Conservation (phyloP, 2,329 filamentous ascomycete species). For the Pyricularia pennisetigena region DNA sequence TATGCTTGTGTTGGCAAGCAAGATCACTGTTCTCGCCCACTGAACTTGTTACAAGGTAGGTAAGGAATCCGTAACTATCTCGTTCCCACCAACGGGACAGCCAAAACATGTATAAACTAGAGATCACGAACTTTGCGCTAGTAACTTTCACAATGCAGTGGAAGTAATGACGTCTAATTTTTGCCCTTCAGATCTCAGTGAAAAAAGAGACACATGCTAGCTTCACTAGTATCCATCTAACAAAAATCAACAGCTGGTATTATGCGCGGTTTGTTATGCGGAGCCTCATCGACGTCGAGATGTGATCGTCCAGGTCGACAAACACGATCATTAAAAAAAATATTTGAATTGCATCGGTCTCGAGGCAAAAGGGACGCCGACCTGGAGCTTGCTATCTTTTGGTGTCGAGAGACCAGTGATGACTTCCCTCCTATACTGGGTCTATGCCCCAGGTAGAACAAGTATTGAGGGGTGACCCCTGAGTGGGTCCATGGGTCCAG, state of each 20-base stretch:
- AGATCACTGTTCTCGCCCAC: neutral
- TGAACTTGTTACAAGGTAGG: no score
- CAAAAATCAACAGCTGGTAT: neutral
- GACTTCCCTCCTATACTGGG: neutral
- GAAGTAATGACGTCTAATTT: neutral
- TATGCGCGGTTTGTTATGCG: neutral
- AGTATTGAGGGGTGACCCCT: neutral
- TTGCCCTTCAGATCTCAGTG: neutral
- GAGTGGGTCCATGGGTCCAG: neutral
- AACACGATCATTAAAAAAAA: neutral
- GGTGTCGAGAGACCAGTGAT: neutral
- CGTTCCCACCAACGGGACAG: neutral
- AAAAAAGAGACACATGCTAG: neutral
- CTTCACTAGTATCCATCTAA: neutral
- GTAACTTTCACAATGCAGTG: neutral
- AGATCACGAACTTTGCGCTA: neutral
- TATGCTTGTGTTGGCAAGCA: neutral
- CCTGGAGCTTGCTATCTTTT: neutral
- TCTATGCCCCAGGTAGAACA: neutral
- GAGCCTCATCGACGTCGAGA: neutral
- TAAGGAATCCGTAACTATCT: neutral
- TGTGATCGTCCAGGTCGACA: neutral
- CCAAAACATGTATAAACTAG: neutral
- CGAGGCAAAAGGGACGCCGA: neutral
- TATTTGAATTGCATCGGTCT: neutral